phyloP scores from a whole-genome alignment of 2,329 filamentous ascomycete species.

The Aspergillus fructus region DNA sequence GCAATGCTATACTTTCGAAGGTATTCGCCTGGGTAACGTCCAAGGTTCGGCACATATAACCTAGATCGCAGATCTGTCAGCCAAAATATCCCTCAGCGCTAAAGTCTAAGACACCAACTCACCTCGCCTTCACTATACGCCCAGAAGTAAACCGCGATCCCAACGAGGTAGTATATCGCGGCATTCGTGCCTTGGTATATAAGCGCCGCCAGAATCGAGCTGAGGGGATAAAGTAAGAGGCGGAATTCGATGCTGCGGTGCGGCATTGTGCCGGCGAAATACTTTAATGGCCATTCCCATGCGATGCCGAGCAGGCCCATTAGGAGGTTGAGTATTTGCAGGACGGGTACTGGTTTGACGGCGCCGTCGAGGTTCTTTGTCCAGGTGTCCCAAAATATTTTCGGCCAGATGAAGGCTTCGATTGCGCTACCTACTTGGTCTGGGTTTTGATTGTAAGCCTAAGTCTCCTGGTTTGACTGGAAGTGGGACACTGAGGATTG shows the following conservation, averaged over 20 bases:
- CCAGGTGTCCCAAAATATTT: slow-evolving; percentile 96
- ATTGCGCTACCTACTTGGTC: slow-evolving; percentile 84
- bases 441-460: slow-evolving; percentile 36
- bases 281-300: slow-evolving; percentile 85
- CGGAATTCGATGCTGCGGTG: slow-evolving; percentile 88
- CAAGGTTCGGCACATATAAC: slow-evolving; percentile 69
- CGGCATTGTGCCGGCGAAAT: slow-evolving; percentile 72
- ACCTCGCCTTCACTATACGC: slow-evolving; percentile 97
- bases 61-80: slow-evolving; percentile 37
- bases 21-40: slow-evolving; percentile 58
- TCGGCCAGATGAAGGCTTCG: slow-evolving; percentile 95
- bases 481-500: not conserved
- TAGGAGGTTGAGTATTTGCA: slow-evolving; percentile 87
- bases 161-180: slow-evolving; percentile 87
- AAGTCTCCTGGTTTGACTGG: not conserved
- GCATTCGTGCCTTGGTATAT: slow-evolving; percentile 92
- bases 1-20: slow-evolving; percentile 27
- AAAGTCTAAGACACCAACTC: slow-evolving; percentile 36
- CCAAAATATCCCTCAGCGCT: not conserved
- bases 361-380: slow-evolving; percentile 85
- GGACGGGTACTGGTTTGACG: slow-evolving; percentile 80
- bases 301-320: slow-evolving; percentile 75
- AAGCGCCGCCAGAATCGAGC: slow-evolving; percentile 70
- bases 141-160: slow-evolving; percentile 89
- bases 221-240: slow-evolving; percentile 77